These are phyloP conservation scores for Helianthus tuberosus DNA, from an alignment of 129 eudicot species.

Conservation along the genomic window DNA sequence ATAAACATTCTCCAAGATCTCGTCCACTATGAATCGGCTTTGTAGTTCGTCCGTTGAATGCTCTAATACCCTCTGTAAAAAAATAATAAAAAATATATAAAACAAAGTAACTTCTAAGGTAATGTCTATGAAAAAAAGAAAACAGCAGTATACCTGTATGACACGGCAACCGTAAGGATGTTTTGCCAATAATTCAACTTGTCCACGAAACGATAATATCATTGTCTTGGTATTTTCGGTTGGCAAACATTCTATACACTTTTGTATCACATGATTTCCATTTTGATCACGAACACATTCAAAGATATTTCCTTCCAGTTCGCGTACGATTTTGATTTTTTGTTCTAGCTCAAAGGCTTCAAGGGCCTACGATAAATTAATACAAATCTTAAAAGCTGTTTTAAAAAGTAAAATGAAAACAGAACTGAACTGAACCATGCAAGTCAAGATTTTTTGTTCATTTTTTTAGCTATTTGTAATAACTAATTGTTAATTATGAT, in stretches of 20 bases:
- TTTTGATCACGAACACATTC: constrained; percentile 80
- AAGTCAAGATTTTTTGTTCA: neutral
- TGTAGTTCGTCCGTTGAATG: constrained; percentile 48
- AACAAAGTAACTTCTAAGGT: neutral
- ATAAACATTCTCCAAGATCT: constrained; percentile 64
- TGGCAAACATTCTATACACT: constrained; percentile 76
- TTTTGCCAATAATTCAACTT: constrained; percentile 67
- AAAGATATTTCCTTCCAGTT: constrained; percentile 82
- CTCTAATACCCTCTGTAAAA: constrained; percentile 56
- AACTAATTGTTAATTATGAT: neutral
- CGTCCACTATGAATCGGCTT: constrained; percentile 60
- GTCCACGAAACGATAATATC: constrained; percentile 71
- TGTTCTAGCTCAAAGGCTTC: constrained; percentile 73
- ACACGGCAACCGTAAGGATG: constrained; percentile 94
- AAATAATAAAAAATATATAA: neutral
- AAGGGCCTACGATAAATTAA: constrained; percentile 53
- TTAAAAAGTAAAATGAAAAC: neutral
- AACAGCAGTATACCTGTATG: constrained; percentile 55
- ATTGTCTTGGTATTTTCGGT: constrained; percentile 46
- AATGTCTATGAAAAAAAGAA: neutral
- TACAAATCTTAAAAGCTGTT: constrained; percentile 7
- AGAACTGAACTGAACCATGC: neutral
- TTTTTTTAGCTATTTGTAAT: neutral
- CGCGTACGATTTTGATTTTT: constrained; percentile 53
- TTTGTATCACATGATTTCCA: constrained; percentile 85